Evolutionary conservation across 306 rosid genomes (phyloP).

Genomic region (Quercus gilva): DNA sequence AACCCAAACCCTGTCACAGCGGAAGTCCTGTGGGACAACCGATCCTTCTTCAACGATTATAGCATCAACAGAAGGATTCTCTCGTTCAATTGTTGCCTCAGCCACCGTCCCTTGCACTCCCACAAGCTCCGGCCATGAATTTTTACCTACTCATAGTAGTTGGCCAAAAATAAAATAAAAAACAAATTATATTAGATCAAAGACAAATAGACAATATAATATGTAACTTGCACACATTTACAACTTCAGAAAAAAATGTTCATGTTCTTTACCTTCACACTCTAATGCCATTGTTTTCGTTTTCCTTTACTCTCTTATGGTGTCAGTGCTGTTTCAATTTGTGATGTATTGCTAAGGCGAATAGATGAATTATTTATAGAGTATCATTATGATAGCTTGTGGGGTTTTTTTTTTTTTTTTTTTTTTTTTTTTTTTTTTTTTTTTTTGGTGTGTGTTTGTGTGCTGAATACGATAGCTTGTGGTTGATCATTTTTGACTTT

Average conservation of each 20-base stretch:
- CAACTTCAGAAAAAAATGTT: no score
- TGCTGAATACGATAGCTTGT: background rate
- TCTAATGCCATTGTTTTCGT: background rate
- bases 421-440: no score
- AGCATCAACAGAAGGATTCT: slow-evolving; percentile 41
- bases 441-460: no score
- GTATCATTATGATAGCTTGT: background rate
- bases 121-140: slow-evolving; percentile 55
- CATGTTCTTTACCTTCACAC: background rate
- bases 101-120: slow-evolving; percentile 38
- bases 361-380: background rate
- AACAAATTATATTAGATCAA: background rate
- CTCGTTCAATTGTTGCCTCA: slow-evolving; percentile 37
- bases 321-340: background rate
- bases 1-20: slow-evolving; percentile 50
- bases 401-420: no score
- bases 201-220: background rate
- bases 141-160: slow-evolving; percentile 33
- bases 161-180: background rate
- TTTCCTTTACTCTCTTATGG: background rate
- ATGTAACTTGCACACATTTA: background rate
- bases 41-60: slow-evolving; percentile 22
- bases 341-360: background rate
- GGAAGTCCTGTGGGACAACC: background rate
- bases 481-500: slow-evolving; percentile 7